Conservation (phyloP, 1,284 basidiomycete genomes). For the Puccinia sorghi region DNA sequence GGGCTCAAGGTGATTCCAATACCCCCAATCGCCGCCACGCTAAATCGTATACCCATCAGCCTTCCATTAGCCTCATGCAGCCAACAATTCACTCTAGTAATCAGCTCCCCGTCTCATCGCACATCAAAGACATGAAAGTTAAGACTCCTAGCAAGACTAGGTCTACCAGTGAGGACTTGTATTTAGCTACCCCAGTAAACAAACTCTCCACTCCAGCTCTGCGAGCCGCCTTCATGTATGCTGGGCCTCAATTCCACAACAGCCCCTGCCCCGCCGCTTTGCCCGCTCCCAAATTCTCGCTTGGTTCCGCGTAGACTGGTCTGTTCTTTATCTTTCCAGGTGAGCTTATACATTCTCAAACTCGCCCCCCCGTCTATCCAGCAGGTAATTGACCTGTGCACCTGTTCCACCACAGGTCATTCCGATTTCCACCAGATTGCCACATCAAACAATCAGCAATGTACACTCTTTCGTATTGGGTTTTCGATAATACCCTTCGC, state of each 20-base stretch:
- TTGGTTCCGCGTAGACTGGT: conserved; percentile 19
- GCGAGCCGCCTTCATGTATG: conserved; percentile 41
- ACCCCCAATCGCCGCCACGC: conserved; percentile 9
- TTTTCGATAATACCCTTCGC: neutral
- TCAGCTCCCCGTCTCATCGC: neutral
- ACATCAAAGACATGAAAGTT: neutral
- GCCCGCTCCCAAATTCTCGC: conserved; percentile 37
- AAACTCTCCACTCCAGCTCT: conserved; percentile 15
- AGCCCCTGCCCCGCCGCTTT: conserved; percentile 44
- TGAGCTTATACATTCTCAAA: neutral
- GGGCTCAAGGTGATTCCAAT: neutral
- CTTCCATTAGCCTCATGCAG: neutral
- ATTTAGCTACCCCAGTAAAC: conserved; percentile 6
- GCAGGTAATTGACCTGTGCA: neutral
- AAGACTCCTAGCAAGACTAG: conserved; percentile 30
- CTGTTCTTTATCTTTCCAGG: neutral
- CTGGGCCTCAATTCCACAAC: conserved; percentile 48
- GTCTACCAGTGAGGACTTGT: conserved; percentile 21
- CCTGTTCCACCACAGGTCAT: neutral
- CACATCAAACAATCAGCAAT: neutral
- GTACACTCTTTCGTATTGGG: conserved; percentile 6
- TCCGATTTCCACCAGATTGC: neutral
- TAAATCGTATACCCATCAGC: conserved; percentile 26
- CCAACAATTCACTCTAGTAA: neutral
- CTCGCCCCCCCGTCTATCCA: neutral